Evolutionary conservation across 495 filamentous ascomycete genomes (phyloP).

Genomic region (Bacidia rubella): DNA sequence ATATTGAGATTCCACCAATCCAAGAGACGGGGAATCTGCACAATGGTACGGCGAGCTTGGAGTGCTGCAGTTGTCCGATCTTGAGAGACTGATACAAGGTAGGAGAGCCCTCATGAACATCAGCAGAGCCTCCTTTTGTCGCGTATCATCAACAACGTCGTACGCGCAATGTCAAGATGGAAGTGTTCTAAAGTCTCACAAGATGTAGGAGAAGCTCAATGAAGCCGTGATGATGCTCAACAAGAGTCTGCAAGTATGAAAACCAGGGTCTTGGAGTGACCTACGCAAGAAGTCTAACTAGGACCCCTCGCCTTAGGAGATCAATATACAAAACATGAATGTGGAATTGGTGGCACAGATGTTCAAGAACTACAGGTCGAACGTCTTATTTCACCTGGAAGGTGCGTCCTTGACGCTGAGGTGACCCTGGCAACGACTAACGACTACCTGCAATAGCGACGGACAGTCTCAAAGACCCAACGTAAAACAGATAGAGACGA

Average conservation of each 20-base stretch:
- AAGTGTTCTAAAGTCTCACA: background rate
- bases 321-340: slow-evolving; percentile 97
- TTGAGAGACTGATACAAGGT: no score
- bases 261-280: background rate
- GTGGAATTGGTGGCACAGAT: slow-evolving; percentile 96
- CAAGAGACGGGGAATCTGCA: no score
- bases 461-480: slow-evolving; percentile 70
- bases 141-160: slow-evolving; percentile 94
- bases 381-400: slow-evolving; percentile 94
- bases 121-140: slow-evolving; percentile 88
- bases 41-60: background rate
- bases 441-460: slow-evolving; percentile 42
- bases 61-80: no score
- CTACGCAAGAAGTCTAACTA: slow-evolving; percentile 14
- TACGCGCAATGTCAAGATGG: slow-evolving; percentile 32
- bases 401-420: slow-evolving; percentile 38
- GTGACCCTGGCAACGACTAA: background rate
- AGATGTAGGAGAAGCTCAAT: slow-evolving; percentile 82
- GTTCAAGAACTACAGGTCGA: slow-evolving; percentile 99
- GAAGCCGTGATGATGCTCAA: slow-evolving; percentile 88
- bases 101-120: slow-evolving; percentile 97
- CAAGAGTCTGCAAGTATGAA: slow-evolving; percentile 65
- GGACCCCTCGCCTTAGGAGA: slow-evolving; percentile 45
- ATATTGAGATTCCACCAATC: no score
- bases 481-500: slow-evolving; percentile 22